A percentile compares a stretch with the other conserved stretches of the same genome.
Conservation (phyloP, 371 early-diverging fungal species). For the Cokeromyces recurvatus region DNA sequence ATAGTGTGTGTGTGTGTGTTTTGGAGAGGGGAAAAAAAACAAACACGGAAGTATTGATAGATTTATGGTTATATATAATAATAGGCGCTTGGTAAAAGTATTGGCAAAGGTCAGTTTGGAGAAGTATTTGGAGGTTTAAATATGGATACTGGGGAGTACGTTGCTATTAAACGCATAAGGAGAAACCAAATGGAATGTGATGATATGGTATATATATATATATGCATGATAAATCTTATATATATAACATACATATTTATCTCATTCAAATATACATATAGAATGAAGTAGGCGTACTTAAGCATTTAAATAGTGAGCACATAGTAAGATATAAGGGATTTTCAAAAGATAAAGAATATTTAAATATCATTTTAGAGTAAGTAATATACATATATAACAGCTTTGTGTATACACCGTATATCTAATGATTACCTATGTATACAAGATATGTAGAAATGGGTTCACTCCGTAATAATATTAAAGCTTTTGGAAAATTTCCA, state of each 20-base stretch:
- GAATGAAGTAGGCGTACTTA: slow-evolving; percentile 72
- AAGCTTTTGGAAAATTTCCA: slow-evolving; percentile 87
- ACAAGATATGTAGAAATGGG: slow-evolving; percentile 91
- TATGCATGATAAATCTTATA: too few relatives aligned
- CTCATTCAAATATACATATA: too few relatives aligned
- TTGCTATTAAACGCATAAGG: slow-evolving; percentile 84
- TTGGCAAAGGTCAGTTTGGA: slow-evolving; percentile 92
- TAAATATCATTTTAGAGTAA: slow-evolving; percentile 89
- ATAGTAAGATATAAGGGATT: slow-evolving; percentile 89
- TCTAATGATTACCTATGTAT: neutral
- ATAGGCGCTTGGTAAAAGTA: slow-evolving; percentile 81
- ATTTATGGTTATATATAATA: neutral
- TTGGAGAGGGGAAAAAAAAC: too few relatives aligned
- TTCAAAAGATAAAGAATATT: slow-evolving; percentile 63
- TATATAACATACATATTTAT: too few relatives aligned
- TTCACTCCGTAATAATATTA: slow-evolving; percentile 75
- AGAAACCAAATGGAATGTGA: slow-evolving; percentile 56
- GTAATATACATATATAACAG: too few relatives aligned
- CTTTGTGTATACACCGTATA: neutral
- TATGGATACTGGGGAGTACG: slow-evolving; percentile 78
- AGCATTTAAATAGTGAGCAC: slow-evolving; percentile 74
- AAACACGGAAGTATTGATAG: too few relatives aligned
- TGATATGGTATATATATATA: slow-evolving; percentile 41
- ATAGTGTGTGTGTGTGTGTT: too few relatives aligned
- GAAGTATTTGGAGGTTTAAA: slow-evolving; percentile 82